Conservation (phyloP, 2,329 filamentous ascomycete genomes). For the Chrysosporium queenslandicum region DNA sequence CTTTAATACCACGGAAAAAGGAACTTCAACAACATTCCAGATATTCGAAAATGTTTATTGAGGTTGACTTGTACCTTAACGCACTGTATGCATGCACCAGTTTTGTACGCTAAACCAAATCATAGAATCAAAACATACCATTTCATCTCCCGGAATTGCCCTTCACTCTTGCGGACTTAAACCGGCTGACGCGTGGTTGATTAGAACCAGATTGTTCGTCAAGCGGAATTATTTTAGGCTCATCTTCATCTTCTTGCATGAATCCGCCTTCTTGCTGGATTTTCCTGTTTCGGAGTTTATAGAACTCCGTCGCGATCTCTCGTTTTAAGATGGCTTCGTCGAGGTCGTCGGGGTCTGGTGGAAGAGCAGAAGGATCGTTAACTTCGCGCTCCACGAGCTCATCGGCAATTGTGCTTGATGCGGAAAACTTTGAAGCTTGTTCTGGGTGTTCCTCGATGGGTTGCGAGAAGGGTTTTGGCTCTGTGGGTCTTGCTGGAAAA, state of each 20-base stretch:
- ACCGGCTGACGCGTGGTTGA: slow-evolving; percentile 35
- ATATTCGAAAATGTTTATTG: too few species aligned
- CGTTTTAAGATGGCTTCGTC: slow-evolving; percentile 63
- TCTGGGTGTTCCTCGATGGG: slow-evolving; percentile 24
- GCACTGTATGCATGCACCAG: background rate
- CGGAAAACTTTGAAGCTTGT: slow-evolving; percentile 25
- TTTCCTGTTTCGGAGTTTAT: slow-evolving; percentile 69
- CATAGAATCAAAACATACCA: background rate
- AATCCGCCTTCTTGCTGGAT: slow-evolving; percentile 79
- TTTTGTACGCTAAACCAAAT: background rate
- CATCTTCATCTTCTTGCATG: slow-evolving; percentile 57
- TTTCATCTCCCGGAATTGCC: background rate
- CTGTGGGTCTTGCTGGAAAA: slow-evolving; percentile 31
- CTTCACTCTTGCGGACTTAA: slow-evolving; percentile 39
- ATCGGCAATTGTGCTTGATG: slow-evolving; percentile 48
- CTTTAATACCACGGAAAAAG: too few species aligned
- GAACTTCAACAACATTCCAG: too few species aligned
- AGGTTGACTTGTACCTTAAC: too few species aligned
- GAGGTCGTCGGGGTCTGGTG: slow-evolving; percentile 52
- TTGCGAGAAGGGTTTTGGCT: slow-evolving; percentile 33
- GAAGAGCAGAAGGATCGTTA: slow-evolving; percentile 21
- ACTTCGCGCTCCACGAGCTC: slow-evolving; percentile 45
- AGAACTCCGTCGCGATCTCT: slow-evolving; percentile 73
- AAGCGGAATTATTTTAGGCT: slow-evolving; percentile 51
- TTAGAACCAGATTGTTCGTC: slow-evolving; percentile 44